Evolutionary conservation across 2,329 filamentous ascomycete species (phyloP), one percentile per base, ranked within the genome.

Genomic region (Verticillium isaacii): DNA sequence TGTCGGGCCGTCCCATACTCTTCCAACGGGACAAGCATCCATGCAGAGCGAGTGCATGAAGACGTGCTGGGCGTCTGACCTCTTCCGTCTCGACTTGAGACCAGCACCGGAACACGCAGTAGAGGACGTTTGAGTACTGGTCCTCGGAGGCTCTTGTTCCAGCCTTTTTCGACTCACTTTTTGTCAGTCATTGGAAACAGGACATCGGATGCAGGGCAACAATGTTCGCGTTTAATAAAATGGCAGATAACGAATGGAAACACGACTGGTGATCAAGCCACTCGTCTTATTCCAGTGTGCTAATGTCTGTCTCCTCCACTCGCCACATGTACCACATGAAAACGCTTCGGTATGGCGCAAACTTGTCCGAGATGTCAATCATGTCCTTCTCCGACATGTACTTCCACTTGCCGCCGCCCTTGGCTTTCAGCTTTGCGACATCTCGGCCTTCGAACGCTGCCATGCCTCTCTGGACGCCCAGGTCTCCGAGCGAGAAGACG

Each of bases 291-390:
- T 85, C 84, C 73, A 88, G 71, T 3, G 83, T 83, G 65, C 82
- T 86, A 32, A 93, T 77, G 74, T 96, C 90, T 4, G 92, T 92
- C 71, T 92, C 87, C 72, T 89, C 90, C 12, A 94, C 87, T 63
- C 89, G 82, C 93, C 94, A 97, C 91, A 97, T 96, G 73, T 96
- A 96, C 93, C 93, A 97, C 93, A 97, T 97, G 71, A 97, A 97
- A 54, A 97, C 73, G 69, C 89, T 95, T 71, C 93, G 89, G 76
- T 96, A 98, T 3, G 94, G 95, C 62, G 84, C 83, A 74, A 96
- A 99, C 71, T 82, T 86, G 62, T 89, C 90, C 14, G 92, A 88
- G 66, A 92, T 82, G 66, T 93, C 90, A 64, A 89, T 73, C 95
- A 99, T 98, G 64, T 98, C 95, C 72, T 87, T 85, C 77, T 98